Percentiles rank a stretch among this genome's conserved stretches.
Conservation (phyloP, 495 filamentous ascomycete genomes). For the Evernia prunastri region DNA sequence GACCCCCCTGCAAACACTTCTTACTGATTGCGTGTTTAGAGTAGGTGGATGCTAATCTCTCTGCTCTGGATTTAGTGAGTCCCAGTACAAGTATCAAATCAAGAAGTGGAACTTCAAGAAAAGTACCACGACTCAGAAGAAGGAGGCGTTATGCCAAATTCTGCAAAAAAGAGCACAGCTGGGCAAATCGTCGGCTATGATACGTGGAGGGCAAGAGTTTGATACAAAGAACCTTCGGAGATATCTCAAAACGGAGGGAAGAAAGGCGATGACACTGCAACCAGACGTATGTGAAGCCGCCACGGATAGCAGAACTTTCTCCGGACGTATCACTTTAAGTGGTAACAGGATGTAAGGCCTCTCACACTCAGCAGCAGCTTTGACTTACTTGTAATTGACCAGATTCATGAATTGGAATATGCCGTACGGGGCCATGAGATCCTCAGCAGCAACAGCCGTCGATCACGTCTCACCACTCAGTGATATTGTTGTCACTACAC, state of each 20-base stretch:
- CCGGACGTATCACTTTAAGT: slow-evolving; percentile 21
- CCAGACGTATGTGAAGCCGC: slow-evolving; percentile 15
- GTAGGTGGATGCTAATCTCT: slow-evolving; percentile 10
- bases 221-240: slow-evolving; percentile 35
- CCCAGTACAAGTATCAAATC: slow-evolving; percentile 40
- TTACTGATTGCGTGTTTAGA: slow-evolving; percentile 1
- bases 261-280: slow-evolving; percentile 13
- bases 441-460: slow-evolving; percentile 16
- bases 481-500: slow-evolving; percentile 24
- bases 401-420: slow-evolving; percentile 34
- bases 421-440: slow-evolving; percentile 24
- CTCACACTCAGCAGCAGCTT: slow-evolving; percentile 6
- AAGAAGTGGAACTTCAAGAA: slow-evolving; percentile 39
- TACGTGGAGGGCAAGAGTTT: slow-evolving; percentile 24
- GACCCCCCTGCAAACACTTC: slow-evolving; percentile 17
- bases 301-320: slow-evolving; percentile 27
- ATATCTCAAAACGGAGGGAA: slow-evolving; percentile 29
- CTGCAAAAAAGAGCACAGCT: slow-evolving; percentile 26
- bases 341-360: slow-evolving; percentile 26
- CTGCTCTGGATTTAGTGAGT: slow-evolving; percentile 25
- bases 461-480: slow-evolving; percentile 27
- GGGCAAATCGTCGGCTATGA: slow-evolving; percentile 27
- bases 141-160: slow-evolving; percentile 20
- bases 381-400: slow-evolving; percentile 13
- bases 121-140: slow-evolving; percentile 28